Evolutionary conservation across 1,284 basidiomycete genomes (phyloP).

Genomic region (Leccinum pachyderme): DNA sequence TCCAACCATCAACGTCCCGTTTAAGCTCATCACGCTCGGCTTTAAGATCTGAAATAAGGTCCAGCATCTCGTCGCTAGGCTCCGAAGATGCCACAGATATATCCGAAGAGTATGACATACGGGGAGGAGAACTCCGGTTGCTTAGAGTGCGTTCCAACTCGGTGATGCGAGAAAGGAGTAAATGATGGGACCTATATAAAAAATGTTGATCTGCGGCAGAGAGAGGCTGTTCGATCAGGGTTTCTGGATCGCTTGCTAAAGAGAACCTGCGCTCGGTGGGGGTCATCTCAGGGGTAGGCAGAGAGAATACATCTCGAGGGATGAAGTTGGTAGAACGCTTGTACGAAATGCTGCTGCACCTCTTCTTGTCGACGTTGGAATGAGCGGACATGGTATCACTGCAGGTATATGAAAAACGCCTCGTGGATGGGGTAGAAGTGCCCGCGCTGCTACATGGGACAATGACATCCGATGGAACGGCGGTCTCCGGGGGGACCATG

Average conservation of each 20-base stretch:
- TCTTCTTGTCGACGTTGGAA: constrained; percentile 19
- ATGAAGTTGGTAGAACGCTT: constrained; percentile 48
- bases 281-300: constrained; percentile 73
- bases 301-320: constrained; percentile 40
- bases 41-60: constrained; percentile 71
- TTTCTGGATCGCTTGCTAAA: constrained; percentile 36
- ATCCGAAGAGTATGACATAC: constrained; percentile 54
- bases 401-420: constrained; percentile 20
- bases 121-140: constrained; percentile 46
- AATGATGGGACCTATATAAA: constrained; percentile 76
- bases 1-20: constrained; percentile 74
- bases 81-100: constrained; percentile 41
- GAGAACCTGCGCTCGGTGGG: constrained; percentile 56
- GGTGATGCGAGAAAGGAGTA: constrained; percentile 73
- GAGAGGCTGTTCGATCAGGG: constrained; percentile 47
- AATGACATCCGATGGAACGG: constrained; percentile 28
- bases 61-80: constrained; percentile 71
- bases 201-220: constrained; percentile 73
- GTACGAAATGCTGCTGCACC: constrained; percentile 72
- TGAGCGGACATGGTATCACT: constrained; percentile 7
- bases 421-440: constrained; percentile 12
- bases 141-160: constrained; percentile 72
- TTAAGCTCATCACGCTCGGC: constrained; percentile 77
- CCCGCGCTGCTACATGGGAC: constrained; percentile 9
- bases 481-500: constrained; percentile 39